Base-by-base conservation (phyloP, 495 filamentous ascomycete genomes). In the Lasiosphaeria hispida region DNA sequence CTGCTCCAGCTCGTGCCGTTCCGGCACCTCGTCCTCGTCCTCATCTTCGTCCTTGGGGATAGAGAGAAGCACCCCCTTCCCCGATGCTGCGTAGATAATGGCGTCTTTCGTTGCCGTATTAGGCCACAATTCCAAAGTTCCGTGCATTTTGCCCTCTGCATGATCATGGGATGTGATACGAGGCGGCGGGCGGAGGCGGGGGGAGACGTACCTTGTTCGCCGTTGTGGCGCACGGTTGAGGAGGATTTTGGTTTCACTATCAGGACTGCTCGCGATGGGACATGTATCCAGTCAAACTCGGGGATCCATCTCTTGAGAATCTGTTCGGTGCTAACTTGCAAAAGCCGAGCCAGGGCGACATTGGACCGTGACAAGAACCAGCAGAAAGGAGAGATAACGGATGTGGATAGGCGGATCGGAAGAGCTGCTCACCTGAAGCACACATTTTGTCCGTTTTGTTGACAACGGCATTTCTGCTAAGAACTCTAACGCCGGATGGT, bases 391-490 rank as follows among this genome's bases (percentile, higher is more conserved):
- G 23, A 30, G 23, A 30, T 30, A 30, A 30, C 23, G 23, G 23
- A 30, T 2, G 23, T n/a, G n/a, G n/a, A n/a, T n/a, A n/a, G n/a
- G n/a, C n/a, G n/a, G n/a, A 40, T 19, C 1, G 3, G 18, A 10
- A 10, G 11, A 34, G 19, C 10, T 10, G 58, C 70, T 67, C 60
- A 83, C 80, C 72, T 36, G 77, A 73, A 14, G 79, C 75, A 58
- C 79, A 86, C 62, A 88, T 72, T 30, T 75, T 81, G 44, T 86
- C 83, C 10, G 77, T 78, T 62, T 82, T 79, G 56, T 78, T 73
- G 40, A 82, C 74, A 48, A 89, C 78, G 23, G 85, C 84, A 41
- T 81, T 77, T 56, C 83, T 72, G 17, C 78, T 69, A 39, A 80
- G 70, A 70, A 85, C 83, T 40, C 77, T 75, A 34, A 77, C 76